These are phyloP conservation scores for Cocos nucifera DNA, from an alignment of 176 grass and related monocot species.

Conservation along the genomic window DNA sequence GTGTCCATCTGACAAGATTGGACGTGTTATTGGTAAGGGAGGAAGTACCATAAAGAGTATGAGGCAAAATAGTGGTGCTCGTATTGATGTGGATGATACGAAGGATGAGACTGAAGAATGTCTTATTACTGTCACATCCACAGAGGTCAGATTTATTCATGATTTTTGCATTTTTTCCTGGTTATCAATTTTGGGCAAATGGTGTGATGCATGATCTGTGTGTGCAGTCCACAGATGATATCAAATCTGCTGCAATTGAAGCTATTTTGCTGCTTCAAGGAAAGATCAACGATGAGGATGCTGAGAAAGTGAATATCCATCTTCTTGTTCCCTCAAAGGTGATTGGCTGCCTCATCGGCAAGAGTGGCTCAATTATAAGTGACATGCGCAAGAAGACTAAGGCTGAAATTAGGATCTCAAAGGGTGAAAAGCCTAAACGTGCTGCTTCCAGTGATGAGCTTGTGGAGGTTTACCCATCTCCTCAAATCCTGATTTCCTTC, in stretches of 20 bases:
- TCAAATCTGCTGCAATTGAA: constrained; percentile 87
- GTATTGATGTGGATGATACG: constrained; percentile 75
- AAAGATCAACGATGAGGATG: constrained; percentile 71
- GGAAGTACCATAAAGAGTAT: constrained; percentile 83
- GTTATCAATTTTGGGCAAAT: background rate
- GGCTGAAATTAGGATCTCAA: constrained; percentile 80
- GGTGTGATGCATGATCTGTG: constrained; percentile 10
- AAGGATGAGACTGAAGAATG: constrained; percentile 76
- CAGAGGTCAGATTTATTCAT: constrained; percentile 47
- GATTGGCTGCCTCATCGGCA: constrained; percentile 94
- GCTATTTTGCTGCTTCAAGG: constrained; percentile 83
- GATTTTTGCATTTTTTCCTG: background rate
- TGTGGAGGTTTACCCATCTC: constrained; percentile 57
- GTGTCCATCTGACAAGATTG: constrained; percentile 84
- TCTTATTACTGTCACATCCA: constrained; percentile 66
- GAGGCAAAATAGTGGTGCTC: constrained; percentile 78
- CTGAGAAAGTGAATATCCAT: constrained; percentile 49
- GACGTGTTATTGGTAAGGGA: constrained; percentile 84
- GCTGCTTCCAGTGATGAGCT: constrained; percentile 74
- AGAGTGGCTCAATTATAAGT: constrained; percentile 79
- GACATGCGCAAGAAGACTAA: constrained; percentile 85
- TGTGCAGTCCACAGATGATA: constrained; percentile 69
- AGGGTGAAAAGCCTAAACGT: constrained; percentile 63
- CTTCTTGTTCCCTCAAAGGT: constrained; percentile 77
- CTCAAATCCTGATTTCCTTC: constrained; percentile 6